Evolutionary conservation across 495 filamentous ascomycete genomes (phyloP).

Genomic region (Aspergillus heteromorphus): DNA sequence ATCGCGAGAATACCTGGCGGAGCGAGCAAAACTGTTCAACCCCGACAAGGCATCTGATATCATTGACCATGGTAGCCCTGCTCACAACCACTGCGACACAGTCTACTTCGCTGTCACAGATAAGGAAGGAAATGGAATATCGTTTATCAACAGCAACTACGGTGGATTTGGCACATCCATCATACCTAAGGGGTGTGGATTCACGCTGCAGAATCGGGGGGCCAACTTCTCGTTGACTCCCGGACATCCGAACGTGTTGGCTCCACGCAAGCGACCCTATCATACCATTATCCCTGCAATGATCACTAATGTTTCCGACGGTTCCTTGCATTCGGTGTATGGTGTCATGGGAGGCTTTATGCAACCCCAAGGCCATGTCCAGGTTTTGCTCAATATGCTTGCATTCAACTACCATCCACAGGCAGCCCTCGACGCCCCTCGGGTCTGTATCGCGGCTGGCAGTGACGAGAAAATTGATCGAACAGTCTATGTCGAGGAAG

Average conservation of each 20-base stretch:
- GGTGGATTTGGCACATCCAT: constrained; percentile 84
- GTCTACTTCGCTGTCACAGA: constrained; percentile 91
- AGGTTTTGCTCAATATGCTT: constrained; percentile 87
- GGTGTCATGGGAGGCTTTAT: constrained; percentile 99
- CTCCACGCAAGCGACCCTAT: constrained; percentile 83
- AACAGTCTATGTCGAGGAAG: constrained; percentile 78
- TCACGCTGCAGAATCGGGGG: constrained; percentile 93
- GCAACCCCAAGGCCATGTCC: constrained; percentile 97
- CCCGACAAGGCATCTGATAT: constrained; percentile 51
- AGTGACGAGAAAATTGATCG: constrained; percentile 53
- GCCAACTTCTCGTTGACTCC: constrained; percentile 67
- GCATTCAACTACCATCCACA: constrained; percentile 82
- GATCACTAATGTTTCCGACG: constrained; percentile 69
- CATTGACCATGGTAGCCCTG: constrained; percentile 59
- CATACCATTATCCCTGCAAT: constrained; percentile 97
- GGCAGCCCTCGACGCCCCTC: constrained; percentile 82
- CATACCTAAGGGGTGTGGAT: constrained; percentile 77
- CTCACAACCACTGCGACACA: constrained; percentile 73
- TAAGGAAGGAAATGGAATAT: constrained; percentile 76
- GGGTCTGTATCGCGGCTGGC: constrained; percentile 73
- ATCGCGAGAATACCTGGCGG: constrained; percentile 56
- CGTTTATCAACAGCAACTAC: constrained; percentile 96
- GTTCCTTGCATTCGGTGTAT: constrained; percentile 72
- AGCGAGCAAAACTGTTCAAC: constrained; percentile 66
- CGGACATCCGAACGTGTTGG: constrained; percentile 72